These are phyloP conservation scores for Amylostereum chailletii DNA, from an alignment of 1,284 basidiomycete species.

Conservation along the genomic window DNA sequence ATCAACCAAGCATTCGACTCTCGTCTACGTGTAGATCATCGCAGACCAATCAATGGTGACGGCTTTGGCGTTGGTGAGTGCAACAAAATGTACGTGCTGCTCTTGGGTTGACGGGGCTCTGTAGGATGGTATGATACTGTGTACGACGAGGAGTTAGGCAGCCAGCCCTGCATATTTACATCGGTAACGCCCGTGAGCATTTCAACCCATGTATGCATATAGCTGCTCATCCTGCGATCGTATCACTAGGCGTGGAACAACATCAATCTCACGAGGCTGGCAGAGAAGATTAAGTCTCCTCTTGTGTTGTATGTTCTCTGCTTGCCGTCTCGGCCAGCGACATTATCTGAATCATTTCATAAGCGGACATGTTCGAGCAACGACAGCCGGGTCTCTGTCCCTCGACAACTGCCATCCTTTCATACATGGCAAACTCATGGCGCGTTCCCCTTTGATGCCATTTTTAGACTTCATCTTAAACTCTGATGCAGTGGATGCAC, in stretches of 20 bases:
- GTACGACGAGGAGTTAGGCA: conserved; percentile 73
- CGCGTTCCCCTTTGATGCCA: conserved; percentile 22
- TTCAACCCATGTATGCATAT: neutral
- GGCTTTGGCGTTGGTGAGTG: conserved; percentile 91
- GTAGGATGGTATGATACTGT: conserved; percentile 80
- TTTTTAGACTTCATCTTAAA: neutral
- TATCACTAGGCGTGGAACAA: conserved; percentile 83
- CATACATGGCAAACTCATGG: conserved; percentile 83
- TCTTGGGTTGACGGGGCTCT: neutral
- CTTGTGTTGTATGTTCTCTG: conserved; percentile 71
- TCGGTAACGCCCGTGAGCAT: conserved; percentile 80
- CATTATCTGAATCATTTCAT: neutral
- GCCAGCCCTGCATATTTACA: conserved; percentile 92
- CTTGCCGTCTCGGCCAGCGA: neutral
- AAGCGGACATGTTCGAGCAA: conserved; percentile 86
- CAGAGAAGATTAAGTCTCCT: conserved; percentile 92
- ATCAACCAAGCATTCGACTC: conserved; percentile 95
- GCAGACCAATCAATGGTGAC: conserved; percentile 88
- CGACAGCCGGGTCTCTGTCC: conserved; percentile 78
- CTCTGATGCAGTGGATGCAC: conserved; percentile 77
- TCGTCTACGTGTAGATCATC: conserved; percentile 70
- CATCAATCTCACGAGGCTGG: conserved; percentile 78
- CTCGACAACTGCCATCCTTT: conserved; percentile 95
- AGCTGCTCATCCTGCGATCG: neutral
- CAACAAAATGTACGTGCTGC: conserved; percentile 2